Evolutionary conservation across 106 monocot genomes (phyloP).

Genomic region (Acorus gramineus): DNA sequence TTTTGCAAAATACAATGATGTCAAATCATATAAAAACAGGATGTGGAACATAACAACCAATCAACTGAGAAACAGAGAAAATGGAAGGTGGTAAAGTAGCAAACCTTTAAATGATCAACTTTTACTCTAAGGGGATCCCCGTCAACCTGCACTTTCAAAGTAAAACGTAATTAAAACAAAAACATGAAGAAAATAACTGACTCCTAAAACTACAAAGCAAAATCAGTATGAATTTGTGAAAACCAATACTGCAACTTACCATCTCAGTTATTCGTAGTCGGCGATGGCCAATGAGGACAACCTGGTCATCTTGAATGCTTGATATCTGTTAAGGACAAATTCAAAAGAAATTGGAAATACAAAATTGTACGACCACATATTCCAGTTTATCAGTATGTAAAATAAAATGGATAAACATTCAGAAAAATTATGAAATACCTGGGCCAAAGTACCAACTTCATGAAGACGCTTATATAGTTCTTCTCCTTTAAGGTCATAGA

Average conservation of each 20-base stretch:
- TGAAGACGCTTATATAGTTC: slow-evolving; percentile 81
- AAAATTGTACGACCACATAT: not conserved
- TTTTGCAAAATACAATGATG: no score
- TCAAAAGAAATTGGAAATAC: no score
- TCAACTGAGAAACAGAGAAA: no score
- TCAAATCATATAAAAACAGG: no score
- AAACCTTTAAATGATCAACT: slow-evolving; percentile 95
- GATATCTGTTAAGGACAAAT: slow-evolving; percentile 40
- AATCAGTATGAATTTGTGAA: not conserved
- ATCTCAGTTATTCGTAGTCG: slow-evolving; percentile 80
- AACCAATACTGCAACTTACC: slow-evolving; percentile 24
- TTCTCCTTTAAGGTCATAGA: slow-evolving; percentile 79
- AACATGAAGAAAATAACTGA: no score
- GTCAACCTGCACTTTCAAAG: no score
- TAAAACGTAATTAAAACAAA: no score
- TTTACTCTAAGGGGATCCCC: slow-evolving; percentile 27
- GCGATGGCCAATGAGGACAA: slow-evolving; percentile 81
- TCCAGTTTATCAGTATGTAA: no score
- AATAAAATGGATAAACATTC: no score
- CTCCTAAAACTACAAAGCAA: no score
- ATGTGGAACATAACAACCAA: not conserved
- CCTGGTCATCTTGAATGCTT: slow-evolving; percentile 78
- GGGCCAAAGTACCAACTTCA: slow-evolving; percentile 91
- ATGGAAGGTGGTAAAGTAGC: not conserved
- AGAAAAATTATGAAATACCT: slow-evolving; percentile 31